These are phyloP conservation scores for Suillus weaverae DNA, from an alignment of 768 basidiomycete species.

Conservation along the genomic window DNA sequence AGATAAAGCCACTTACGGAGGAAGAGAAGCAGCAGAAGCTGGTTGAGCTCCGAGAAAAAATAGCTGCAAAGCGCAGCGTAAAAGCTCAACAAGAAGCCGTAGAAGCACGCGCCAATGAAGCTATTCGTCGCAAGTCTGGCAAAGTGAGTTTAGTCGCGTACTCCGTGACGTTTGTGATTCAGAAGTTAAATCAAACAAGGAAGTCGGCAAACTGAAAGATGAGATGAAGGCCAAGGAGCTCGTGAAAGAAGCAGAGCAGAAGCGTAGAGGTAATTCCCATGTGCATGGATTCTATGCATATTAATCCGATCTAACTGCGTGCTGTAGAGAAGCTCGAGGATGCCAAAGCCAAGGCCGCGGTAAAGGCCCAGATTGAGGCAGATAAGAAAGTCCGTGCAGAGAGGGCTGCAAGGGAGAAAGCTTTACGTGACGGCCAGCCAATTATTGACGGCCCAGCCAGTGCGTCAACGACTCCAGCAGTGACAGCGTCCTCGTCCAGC, in stretches of 20 bases:
- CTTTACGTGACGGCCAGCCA: slow-evolving; percentile 76
- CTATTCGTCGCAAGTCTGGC: slow-evolving; percentile 81
- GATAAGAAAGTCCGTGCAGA: slow-evolving; percentile 90
- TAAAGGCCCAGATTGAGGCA: slow-evolving; percentile 93
- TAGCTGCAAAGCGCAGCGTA: slow-evolving; percentile 74
- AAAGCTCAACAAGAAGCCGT: slow-evolving; percentile 75
- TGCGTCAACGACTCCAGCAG: slow-evolving; percentile 34
- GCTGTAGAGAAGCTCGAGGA: slow-evolving; percentile 85
- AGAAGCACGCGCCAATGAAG: slow-evolving; percentile 73
- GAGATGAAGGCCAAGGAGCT: slow-evolving; percentile 77
- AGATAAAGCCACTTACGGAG: slow-evolving; percentile 94
- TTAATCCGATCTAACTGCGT: background rate
- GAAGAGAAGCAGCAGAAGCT: slow-evolving; percentile 87
- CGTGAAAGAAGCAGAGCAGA: slow-evolving; percentile 79
- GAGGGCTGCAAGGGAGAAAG: slow-evolving; percentile 88
- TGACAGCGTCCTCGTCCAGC: slow-evolving; percentile 38
- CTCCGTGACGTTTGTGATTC: background rate
- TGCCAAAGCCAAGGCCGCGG: slow-evolving; percentile 76
- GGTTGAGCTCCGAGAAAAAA: slow-evolving; percentile 73
- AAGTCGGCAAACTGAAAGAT: slow-evolving; percentile 71
- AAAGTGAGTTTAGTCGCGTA: slow-evolving; percentile 47
- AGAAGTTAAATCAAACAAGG: slow-evolving; percentile 42
- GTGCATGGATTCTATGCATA: too few relatives aligned
- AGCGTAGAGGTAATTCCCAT: slow-evolving; percentile 60
- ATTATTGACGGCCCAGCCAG: slow-evolving; percentile 34